These are phyloP conservation scores for Aphanocladium album DNA, from an alignment of 2,329 filamentous ascomycete genomes.

Conservation along the genomic window DNA sequence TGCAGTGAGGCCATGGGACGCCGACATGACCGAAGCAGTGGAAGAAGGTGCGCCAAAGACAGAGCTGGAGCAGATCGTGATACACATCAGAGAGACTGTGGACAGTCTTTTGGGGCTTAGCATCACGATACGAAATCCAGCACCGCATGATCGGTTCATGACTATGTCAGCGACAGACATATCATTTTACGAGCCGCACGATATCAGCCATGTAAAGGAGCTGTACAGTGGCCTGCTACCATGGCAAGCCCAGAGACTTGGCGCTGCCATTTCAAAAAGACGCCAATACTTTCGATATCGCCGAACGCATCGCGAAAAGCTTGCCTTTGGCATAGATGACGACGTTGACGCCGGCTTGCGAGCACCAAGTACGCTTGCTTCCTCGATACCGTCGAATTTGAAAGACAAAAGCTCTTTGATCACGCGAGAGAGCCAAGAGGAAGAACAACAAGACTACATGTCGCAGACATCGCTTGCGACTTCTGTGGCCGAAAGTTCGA, in stretches of 20 bases:
- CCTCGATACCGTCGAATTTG: not conserved
- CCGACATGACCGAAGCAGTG: not conserved
- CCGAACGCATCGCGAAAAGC: conserved; percentile 29
- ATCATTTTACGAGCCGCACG: conserved; percentile 21
- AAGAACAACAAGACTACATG: conserved; percentile 16
- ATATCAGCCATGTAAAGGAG: conserved; percentile 25
- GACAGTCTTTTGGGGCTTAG: not conserved
- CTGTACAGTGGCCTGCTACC: conserved; percentile 24
- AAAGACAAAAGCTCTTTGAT: conserved; percentile 17
- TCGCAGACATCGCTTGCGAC: conserved; percentile 28
- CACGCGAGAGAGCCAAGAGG: conserved; percentile 19
- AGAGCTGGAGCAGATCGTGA: not conserved
- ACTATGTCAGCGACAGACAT: conserved; percentile 17
- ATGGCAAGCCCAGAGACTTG: conserved; percentile 22
- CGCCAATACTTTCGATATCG: conserved; percentile 34
- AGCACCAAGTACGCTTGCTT: not conserved
- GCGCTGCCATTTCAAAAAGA: conserved; percentile 28
- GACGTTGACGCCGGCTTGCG: conserved; percentile 16
- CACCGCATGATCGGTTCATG: conserved; percentile 29
- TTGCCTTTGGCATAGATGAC: conserved; percentile 15
- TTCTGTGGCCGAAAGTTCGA: conserved; percentile 16
- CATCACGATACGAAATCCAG: conserved; percentile 15
- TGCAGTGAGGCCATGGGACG: not conserved
- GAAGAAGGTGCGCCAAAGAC: not conserved
- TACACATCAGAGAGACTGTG: not conserved